Evolutionary conservation across 2,329 filamentous ascomycete species (phyloP).

Genomic region (Sclerotinia sclerotiorum): DNA sequence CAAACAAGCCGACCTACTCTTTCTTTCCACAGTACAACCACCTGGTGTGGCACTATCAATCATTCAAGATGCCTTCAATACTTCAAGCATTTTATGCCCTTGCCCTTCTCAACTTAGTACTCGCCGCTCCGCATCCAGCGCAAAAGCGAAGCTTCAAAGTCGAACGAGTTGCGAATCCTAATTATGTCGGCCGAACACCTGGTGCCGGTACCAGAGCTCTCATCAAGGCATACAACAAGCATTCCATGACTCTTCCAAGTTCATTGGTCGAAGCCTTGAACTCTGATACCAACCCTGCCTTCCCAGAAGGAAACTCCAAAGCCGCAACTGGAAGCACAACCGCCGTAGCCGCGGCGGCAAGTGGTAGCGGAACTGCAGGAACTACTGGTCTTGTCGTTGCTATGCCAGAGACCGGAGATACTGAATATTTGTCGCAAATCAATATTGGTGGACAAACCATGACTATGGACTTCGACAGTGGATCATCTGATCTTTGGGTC

Average conservation of each 20-base stretch:
- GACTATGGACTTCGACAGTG: conserved; percentile 40
- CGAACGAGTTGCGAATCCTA: conserved; percentile 41
- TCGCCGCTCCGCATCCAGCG: conserved; percentile 50
- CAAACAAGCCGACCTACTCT: conserved; percentile 21
- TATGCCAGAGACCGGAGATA: conserved; percentile 53
- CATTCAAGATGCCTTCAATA: conserved; percentile 39
- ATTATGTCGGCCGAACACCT: conserved; percentile 44
- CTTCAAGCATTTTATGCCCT: conserved; percentile 45
- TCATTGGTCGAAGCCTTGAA: conserved; percentile 44
- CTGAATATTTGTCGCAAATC: conserved; percentile 37
- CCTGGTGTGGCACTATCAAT: conserved; percentile 23
- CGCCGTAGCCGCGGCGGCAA: conserved; percentile 29
- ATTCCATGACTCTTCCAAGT: conserved; percentile 53
- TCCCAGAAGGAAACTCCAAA: conserved; percentile 24
- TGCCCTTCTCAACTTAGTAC: conserved; percentile 48
- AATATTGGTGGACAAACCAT: conserved; percentile 40
- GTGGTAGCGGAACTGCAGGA: conserved; percentile 40
- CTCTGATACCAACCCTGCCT: conserved; percentile 19
- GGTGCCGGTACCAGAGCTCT: conserved; percentile 50
- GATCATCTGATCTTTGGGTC: conserved; percentile 43
- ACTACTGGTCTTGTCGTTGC: conserved; percentile 61
- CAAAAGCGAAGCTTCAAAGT: conserved; percentile 41
- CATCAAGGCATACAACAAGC: conserved; percentile 68
- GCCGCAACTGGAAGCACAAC: conserved; percentile 22
- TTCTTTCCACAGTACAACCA: conserved; percentile 20